Conservation (phyloP, 2,329 filamentous ascomycete genomes). For the Sclerotinia sclerotiorum region DNA sequence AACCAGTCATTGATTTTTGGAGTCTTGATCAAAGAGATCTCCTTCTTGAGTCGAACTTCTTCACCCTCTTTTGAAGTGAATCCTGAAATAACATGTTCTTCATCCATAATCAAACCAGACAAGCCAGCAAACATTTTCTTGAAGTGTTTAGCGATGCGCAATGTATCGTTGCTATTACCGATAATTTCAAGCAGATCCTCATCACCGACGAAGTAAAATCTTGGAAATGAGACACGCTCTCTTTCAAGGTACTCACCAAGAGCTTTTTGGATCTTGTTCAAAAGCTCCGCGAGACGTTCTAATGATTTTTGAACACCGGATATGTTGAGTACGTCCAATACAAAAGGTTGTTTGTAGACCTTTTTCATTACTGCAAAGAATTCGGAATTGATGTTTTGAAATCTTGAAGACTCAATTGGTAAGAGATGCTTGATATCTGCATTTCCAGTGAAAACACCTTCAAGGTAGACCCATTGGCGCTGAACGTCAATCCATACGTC, state of each 20-base stretch:
- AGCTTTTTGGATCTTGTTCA: conserved; percentile 99
- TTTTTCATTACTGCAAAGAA: conserved; percentile 99
- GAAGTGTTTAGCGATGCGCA: conserved; percentile 96
- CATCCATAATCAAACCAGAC: conserved; percentile 85
- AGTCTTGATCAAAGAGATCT: conserved; percentile 88
- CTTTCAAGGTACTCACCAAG: conserved; percentile 97
- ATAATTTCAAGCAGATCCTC: conserved; percentile 99
- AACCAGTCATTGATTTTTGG: conserved; percentile 99
- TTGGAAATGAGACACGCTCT: conserved; percentile 93
- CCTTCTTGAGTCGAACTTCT: conserved; percentile 79
- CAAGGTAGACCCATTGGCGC: conserved; percentile 98
- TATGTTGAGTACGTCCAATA: conserved; percentile 94
- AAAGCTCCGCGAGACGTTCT: conserved; percentile 89
- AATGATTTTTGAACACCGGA: conserved; percentile 93
- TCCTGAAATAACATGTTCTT: conserved; percentile 83
- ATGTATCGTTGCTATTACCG: conserved; percentile 95
- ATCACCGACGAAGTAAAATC: conserved; percentile 99
- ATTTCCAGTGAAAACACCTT: conserved; percentile 98
- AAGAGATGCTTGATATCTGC: conserved; percentile 98
- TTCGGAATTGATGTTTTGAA: conserved; percentile 99
- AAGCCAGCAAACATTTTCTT: conserved; percentile 99
- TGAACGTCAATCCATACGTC: conserved; percentile 99
- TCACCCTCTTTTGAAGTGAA: conserved; percentile 97
- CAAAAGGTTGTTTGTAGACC: conserved; percentile 92
- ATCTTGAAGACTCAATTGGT: conserved; percentile 92